Evolutionary conservation across 1,284 basidiomycete genomes (phyloP).

Genomic region (Amylostereum areolatum): DNA sequence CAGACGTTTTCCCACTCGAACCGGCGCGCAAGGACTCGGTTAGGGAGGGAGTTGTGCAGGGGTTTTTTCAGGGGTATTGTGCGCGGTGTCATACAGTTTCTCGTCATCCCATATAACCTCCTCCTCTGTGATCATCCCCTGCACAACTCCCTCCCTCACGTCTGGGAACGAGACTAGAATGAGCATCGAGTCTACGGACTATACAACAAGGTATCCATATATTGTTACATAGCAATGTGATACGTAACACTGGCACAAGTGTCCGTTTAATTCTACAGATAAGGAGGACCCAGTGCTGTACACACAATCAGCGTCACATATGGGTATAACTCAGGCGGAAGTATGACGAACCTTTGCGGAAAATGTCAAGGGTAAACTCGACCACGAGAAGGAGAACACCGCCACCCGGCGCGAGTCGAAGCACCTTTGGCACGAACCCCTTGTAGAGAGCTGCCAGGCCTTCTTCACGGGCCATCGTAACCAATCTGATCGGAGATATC

Average conservation of each 20-base stretch:
- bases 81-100: too few species aligned
- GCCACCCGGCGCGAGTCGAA: conserved; percentile 89
- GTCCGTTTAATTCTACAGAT: neutral
- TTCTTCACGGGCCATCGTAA: conserved; percentile 86
- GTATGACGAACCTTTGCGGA: conserved; percentile 58
- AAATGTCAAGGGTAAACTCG: conserved; percentile 71
- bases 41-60: too few species aligned
- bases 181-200: too few species aligned
- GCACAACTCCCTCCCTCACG: too few species aligned
- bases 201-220: too few species aligned
- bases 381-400: conserved; percentile 92
- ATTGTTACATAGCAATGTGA: too few species aligned
- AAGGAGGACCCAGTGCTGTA: neutral
- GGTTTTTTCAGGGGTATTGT: too few species aligned
- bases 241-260: neutral
- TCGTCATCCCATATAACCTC: too few species aligned
- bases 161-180: too few species aligned
- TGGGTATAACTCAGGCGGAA: neutral
- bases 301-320: neutral
- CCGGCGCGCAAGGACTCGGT: too few species aligned
- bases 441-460: conserved; percentile 90
- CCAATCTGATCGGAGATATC: conserved; percentile 34
- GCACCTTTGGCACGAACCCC: conserved; percentile 84
- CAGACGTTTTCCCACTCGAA: too few species aligned
- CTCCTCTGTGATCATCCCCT: too few species aligned